Evolutionary conservation across 805 yeast species (phyloP), one percentile per base, ranked within the genome.

Genomic region (Torulaspora delbrueckii): DNA sequence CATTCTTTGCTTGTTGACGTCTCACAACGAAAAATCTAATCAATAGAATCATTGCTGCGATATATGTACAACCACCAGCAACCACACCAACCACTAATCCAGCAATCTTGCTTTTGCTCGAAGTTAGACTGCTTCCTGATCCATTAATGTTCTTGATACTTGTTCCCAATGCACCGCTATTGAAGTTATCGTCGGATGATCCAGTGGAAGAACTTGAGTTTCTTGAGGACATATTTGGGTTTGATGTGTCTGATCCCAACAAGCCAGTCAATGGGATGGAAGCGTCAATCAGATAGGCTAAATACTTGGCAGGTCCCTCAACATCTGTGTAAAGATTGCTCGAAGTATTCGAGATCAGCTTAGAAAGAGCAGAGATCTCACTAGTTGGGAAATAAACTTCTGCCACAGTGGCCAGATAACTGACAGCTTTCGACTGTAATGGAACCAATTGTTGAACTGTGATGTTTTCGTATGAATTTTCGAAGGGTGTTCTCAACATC

Each of bases 11-110:
- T 37, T 49, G 50, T 36, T 51, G 54, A 28, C 53, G 51, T 52
- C 71, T 73, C 52, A 66, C 61, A 54, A 74, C 74, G 65, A 71
- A 78, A 53, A 70, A 68, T 59, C 76, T 74, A 59, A 77, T 76
- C 52, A 78, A 69, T 32, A 81, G 58, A 45, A 80, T 69, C 72
- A 88, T 75, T 16, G 78, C 67, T 0, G 78, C 71, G 58, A 86
- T 76, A 62, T 86, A 85, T 8, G 78, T 68, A 6, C 77, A 69
- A 37, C 86, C 82, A 44, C 96, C 97, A 10, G 78, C 79, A 25
- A 86, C 81, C 5, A 95, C 81, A 38, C 97, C 96, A 33, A 87
- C 74, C 10, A 91, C 82, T 43, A 89, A 77, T 30, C 95, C 96
- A 22, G 85, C 82, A 19, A 86, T 74, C 50, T 74, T 74, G 37